A percentile compares a stretch with the other conserved stretches of the same genome.
phyloP scores from a whole-genome alignment of 768 basidiomycete genomes.

The Tylopilus rubrobrunneus region DNA sequence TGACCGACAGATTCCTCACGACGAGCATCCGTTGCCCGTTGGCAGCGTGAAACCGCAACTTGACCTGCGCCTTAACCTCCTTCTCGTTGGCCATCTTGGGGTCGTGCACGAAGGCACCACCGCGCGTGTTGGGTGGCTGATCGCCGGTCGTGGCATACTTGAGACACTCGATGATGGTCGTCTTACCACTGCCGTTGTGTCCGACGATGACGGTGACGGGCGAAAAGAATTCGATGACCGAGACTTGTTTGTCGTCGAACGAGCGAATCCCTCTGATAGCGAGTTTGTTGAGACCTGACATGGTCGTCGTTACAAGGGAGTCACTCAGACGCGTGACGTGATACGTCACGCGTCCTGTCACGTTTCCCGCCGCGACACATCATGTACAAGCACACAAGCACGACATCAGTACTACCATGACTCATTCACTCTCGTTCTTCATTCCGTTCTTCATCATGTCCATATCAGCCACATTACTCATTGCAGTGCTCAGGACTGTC shows the following conservation, averaged over 20 bases:
- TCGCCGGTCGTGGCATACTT: constrained; percentile 99
- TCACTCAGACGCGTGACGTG: too few relatives aligned
- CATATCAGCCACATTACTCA: too few relatives aligned
- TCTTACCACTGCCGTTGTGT: constrained; percentile 98
- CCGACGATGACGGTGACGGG: constrained; percentile 99
- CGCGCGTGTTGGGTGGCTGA: constrained; percentile 94
- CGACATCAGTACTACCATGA: too few relatives aligned
- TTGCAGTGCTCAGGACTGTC: too few relatives aligned
- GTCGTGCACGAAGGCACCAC: constrained; percentile 98
- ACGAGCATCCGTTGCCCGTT: constrained; percentile 90
- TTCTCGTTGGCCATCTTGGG: constrained; percentile 99
- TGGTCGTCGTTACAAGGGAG: neutral
- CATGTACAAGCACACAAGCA: too few relatives aligned
- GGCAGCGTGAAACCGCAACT: constrained; percentile 86
- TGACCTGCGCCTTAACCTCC: constrained; percentile 98
- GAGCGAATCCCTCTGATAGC: constrained; percentile 93
- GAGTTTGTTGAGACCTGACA: constrained; percentile 75
- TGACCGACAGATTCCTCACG: constrained; percentile 86
- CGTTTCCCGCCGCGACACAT: too few relatives aligned
- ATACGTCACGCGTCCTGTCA: too few relatives aligned
- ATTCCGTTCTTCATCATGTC: too few relatives aligned
- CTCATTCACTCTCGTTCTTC: too few relatives aligned
- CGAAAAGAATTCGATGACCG: constrained; percentile 94
- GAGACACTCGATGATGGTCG: constrained; percentile 98
- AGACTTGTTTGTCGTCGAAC: constrained; percentile 92